These are phyloP conservation scores for Candida palmyrensis DNA, from an alignment of 805 yeast species.

Conservation along the genomic window DNA sequence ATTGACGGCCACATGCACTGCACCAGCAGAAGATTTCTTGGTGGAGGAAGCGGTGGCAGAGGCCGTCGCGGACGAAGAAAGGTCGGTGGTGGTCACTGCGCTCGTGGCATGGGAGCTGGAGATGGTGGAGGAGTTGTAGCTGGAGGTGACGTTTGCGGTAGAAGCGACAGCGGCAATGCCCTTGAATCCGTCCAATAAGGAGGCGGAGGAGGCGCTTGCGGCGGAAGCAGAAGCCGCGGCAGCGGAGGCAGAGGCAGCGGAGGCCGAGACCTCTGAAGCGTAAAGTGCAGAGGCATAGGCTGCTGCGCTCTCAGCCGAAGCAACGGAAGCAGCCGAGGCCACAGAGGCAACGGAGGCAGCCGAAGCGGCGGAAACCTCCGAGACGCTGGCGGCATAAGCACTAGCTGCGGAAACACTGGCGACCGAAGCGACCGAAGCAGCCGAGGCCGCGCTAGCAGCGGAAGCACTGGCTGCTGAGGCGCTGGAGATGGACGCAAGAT, in stretches of 20 bases:
- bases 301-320: slow-evolving; percentile 4
- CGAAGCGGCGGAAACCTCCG: slow-evolving; percentile 5
- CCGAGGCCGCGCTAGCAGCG: slow-evolving; percentile 8
- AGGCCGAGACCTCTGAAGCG: slow-evolving; percentile 5
- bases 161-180: slow-evolving; percentile 7
- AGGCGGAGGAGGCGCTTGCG: slow-evolving; percentile 8
- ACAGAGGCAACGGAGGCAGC: slow-evolving; percentile 6
- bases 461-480: slow-evolving; percentile 10
- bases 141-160: slow-evolving; percentile 6
- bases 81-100: too few species aligned
- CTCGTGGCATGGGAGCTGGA: slow-evolving; percentile 3
- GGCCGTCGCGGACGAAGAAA: too few species aligned
- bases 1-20: too few species aligned
- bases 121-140: slow-evolving; percentile 7
- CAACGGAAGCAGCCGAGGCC: slow-evolving; percentile 10
- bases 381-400: slow-evolving; percentile 6
- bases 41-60: too few species aligned
- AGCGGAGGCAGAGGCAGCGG: slow-evolving; percentile 6
- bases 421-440: slow-evolving; percentile 8
- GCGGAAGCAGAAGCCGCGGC: slow-evolving; percentile 4
- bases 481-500: slow-evolving; percentile 11
- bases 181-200: slow-evolving; percentile 7
- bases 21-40: too few species aligned
- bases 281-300: slow-evolving; percentile 5
- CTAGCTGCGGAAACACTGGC: slow-evolving; percentile 10